Evolutionary conservation across 345 rosid genomes (phyloP).

Genomic region (Gossypium arboreum): DNA sequence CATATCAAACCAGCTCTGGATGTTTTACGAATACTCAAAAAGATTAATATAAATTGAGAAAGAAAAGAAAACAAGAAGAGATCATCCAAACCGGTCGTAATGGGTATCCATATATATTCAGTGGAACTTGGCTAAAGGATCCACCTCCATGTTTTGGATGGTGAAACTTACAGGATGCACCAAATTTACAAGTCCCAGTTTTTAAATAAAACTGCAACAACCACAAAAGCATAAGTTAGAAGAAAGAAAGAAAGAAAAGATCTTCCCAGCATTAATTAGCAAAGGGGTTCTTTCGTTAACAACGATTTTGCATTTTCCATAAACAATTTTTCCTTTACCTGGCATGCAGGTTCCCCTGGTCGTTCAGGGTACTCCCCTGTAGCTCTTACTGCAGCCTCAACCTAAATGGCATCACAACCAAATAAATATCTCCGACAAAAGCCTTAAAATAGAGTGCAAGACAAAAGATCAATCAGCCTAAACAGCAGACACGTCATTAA

Average conservation of each 20-base stretch:
- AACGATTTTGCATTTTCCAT: neutral
- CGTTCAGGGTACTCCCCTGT: constrained; percentile 91
- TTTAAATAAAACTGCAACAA: constrained; percentile 67
- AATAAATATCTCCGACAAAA: neutral
- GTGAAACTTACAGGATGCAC: constrained; percentile 96
- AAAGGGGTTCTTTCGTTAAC: neutral
- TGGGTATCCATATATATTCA: constrained; percentile 76
- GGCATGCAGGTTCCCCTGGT: constrained; percentile 74
- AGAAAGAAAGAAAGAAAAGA: neutral
- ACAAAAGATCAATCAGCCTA: neutral
- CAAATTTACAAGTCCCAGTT: constrained; percentile 91
- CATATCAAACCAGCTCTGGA: constrained; percentile 17
- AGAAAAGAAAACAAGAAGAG: constrained; percentile 10
- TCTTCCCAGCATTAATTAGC: neutral
- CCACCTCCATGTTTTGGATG: constrained; percentile 85
- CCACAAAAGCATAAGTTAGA: neutral
- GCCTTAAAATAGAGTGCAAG: neutral
- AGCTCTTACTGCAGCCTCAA: constrained; percentile 73
- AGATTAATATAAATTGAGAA: neutral
- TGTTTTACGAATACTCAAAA: neutral
- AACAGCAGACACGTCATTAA: neutral
- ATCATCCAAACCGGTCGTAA: constrained; percentile 57
- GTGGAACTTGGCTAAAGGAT: constrained; percentile 54
- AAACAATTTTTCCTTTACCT: constrained; percentile 39
- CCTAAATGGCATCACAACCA: constrained; percentile 30